These are phyloP conservation scores for Fusarium sp. DNA, from an alignment of 2,329 filamentous ascomycete species.

Conservation along the genomic window DNA sequence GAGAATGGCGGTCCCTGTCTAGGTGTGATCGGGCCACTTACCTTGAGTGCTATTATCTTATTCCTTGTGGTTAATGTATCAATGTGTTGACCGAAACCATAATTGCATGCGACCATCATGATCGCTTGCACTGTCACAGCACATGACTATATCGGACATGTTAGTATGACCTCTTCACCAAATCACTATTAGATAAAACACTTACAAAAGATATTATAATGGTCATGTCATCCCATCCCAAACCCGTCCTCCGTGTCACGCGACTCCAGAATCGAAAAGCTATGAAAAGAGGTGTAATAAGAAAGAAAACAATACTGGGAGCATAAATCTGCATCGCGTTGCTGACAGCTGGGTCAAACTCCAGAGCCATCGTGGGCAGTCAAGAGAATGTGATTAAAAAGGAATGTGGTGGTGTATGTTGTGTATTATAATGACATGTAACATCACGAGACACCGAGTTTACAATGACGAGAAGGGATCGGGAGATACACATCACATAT, in stretches of 20 bases:
- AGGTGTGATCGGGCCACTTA: conserved; percentile 18
- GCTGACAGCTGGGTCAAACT: conserved; percentile 51
- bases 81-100: conserved; percentile 59
- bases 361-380: conserved; percentile 44
- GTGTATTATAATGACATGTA: conserved; percentile 5
- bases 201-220: conserved; percentile 58
- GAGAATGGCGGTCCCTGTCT: neutral
- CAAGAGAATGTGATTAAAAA: neutral
- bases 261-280: conserved; percentile 57
- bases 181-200: neutral
- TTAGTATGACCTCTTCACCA: neutral
- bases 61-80: conserved; percentile 51
- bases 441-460: neutral
- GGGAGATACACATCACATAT: neutral
- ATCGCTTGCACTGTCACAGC: conserved; percentile 53
- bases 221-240: conserved; percentile 59
- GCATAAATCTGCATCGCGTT: conserved; percentile 55
- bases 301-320: conserved; percentile 59
- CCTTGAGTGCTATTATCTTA: conserved; percentile 55
- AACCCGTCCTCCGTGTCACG: conserved; percentile 51
- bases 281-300: conserved; percentile 57
- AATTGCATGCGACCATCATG: conserved; percentile 56
- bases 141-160: conserved; percentile 48
- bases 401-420: conserved; percentile 1
- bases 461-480: neutral